Percentiles rank a stretch among this genome's conserved stretches.
Evolutionary conservation across 768 basidiomycete species (phyloP).

Genomic region (Agaricus subrufescens): DNA sequence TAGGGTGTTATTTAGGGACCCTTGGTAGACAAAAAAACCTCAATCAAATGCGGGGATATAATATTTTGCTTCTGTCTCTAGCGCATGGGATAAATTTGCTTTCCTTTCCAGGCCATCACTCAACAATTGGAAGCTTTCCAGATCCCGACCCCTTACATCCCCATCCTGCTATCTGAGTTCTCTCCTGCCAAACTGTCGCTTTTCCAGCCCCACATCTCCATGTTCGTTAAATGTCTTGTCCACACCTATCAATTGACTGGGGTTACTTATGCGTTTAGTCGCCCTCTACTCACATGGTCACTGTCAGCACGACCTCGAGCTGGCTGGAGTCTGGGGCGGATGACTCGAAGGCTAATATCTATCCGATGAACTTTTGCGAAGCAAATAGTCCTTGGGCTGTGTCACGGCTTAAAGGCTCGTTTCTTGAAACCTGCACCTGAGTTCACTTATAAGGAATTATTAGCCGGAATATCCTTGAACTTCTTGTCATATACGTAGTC

Average conservation of each 20-base stretch:
- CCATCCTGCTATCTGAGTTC: slow-evolving; percentile 93
- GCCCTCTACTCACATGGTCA: slow-evolving; percentile 86
- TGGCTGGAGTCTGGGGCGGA: slow-evolving; percentile 52
- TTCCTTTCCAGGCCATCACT: slow-evolving; percentile 55
- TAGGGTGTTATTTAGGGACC: slow-evolving; percentile 96
- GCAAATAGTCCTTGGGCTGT: slow-evolving; percentile 75
- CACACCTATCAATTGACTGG: slow-evolving; percentile 97
- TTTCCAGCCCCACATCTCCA: slow-evolving; percentile 75
- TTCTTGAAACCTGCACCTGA: slow-evolving; percentile 15
- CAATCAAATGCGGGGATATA: slow-evolving; percentile 70
- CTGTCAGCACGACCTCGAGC: slow-evolving; percentile 59
- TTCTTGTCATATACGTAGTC: too few relatives aligned
- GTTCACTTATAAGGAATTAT: slow-evolving; percentile 33
- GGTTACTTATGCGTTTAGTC: slow-evolving; percentile 82
- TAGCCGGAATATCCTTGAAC: slow-evolving; percentile 39
- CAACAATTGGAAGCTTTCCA: slow-evolving; percentile 56
- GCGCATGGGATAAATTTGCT: background rate
- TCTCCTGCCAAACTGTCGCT: slow-evolving; percentile 90
- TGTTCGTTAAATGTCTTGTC: slow-evolving; percentile 95
- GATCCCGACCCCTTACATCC: slow-evolving; percentile 68
- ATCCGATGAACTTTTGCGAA: slow-evolving; percentile 97
- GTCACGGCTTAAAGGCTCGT: slow-evolving; percentile 53
- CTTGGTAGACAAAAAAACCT: slow-evolving; percentile 92
- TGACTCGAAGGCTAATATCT: slow-evolving; percentile 33
- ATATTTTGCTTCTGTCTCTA: background rate